Conservation (phyloP, 2,329 filamentous ascomycete species). For the Lasiodiplodia sp. region DNA sequence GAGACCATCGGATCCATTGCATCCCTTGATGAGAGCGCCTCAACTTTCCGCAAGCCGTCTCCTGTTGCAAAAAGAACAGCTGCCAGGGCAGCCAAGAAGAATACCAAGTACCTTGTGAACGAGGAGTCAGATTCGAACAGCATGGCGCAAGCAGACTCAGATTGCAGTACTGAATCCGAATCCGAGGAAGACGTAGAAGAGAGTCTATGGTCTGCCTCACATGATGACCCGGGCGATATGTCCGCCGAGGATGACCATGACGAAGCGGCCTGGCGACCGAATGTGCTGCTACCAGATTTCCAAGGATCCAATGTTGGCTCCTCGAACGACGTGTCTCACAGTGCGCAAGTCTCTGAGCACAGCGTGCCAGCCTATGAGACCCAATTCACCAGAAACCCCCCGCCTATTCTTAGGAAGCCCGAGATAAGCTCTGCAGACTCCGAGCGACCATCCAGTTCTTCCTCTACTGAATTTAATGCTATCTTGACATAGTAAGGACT, state of each 20-base stretch:
- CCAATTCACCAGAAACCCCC: background rate
- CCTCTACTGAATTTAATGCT: slow-evolving; percentile 38
- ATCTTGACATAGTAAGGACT: slow-evolving; percentile 42
- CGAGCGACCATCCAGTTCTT: slow-evolving; percentile 42
- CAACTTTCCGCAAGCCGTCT: background rate
- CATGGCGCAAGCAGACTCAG: background rate
- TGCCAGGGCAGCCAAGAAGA: slow-evolving; percentile 6
- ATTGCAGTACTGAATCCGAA: background rate
- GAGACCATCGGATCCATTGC: slow-evolving; percentile 37
- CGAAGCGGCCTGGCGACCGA: background rate
- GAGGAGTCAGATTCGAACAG: slow-evolving; percentile 14
- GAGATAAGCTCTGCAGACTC: background rate
- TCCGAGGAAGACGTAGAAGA: slow-evolving; percentile 10
- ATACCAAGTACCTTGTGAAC: slow-evolving; percentile 2
- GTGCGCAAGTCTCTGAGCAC: background rate
- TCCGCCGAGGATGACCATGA: slow-evolving; percentile 42
- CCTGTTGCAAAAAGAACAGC: slow-evolving; percentile 16
- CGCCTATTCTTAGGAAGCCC: background rate
- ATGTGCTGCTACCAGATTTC: background rate
- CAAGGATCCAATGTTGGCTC: background rate
- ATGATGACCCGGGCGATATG: slow-evolving; percentile 36
- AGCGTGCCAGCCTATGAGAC: background rate
- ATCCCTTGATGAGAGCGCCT: slow-evolving; percentile 33
- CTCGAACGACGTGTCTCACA: background rate
- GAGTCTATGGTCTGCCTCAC: slow-evolving; percentile 20